Evolutionary conservation across 2,329 filamentous ascomycete genomes (phyloP).

Genomic region (Pseudogymnoascus pannorum): DNA sequence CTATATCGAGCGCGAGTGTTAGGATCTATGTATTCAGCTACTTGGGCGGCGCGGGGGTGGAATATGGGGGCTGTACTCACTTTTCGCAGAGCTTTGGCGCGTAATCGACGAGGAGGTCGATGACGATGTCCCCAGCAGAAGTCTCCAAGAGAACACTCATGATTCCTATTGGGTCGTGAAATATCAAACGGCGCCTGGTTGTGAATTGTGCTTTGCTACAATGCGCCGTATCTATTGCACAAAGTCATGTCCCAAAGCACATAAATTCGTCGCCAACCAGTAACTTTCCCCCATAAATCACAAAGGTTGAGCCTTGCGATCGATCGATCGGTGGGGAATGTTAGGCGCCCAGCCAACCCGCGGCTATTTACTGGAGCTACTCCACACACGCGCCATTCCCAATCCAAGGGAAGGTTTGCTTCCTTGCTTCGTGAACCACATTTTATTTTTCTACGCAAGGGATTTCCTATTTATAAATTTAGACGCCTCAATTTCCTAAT

Average conservation of each 20-base stretch:
- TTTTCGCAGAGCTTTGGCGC: constrained; percentile 92
- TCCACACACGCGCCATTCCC: neutral
- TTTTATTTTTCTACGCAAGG: neutral
- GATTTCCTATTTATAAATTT: neutral
- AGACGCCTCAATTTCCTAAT: neutral
- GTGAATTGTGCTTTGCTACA: neutral
- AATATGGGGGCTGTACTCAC: constrained; percentile 46
- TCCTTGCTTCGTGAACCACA: neutral
- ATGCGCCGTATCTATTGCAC: neutral
- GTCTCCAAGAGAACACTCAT: constrained; percentile 97
- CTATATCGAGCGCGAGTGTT: constrained; percentile 48
- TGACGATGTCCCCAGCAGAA: constrained; percentile 85
- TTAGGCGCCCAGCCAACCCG: neutral
- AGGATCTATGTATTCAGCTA: constrained; percentile 48
- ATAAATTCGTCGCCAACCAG: neutral
- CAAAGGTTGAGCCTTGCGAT: neutral
- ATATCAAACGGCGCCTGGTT: neutral
- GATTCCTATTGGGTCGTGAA: constrained; percentile 10
- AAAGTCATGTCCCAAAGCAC: neutral
- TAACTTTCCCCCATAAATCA: constrained; percentile 3
- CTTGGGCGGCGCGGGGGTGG: constrained; percentile 17
- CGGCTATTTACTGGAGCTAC: neutral
- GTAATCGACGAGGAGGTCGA: constrained; percentile 83
- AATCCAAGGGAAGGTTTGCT: neutral
- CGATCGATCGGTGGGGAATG: neutral